Base-by-base conservation (phyloP, 139 green algal species). In the Volvox reticuliferus region DNA sequence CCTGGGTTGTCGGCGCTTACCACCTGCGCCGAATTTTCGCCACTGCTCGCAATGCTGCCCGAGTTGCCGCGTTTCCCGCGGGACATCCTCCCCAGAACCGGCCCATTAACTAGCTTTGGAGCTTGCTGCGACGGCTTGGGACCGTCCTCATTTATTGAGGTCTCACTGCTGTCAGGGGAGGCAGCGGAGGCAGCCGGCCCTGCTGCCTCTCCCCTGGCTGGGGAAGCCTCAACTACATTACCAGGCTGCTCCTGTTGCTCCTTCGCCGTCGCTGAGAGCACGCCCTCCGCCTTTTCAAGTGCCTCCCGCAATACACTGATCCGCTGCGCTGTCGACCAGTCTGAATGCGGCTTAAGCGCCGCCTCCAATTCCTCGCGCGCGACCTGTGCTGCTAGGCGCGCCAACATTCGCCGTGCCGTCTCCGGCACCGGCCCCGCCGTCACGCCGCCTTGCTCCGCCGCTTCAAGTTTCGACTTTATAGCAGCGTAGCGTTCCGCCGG, bases 251-350 rank as follows among this genome's bases (percentile, higher is more conserved):
- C 18, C 30, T 62, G 76, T 35, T 82, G 76, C 76, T 82, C 36
- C 36, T 84, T 84, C 20, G 78, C 78, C 78, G 76, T 30, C n/a
- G 30, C 32, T 26, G 33, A 37, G 35, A 96, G 87, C 28, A 95
- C 89, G 0, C 68, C 86, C 61, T 97, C 94, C 16, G 92, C 91
- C 83, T 94, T 94, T 37, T 95, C 93, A 61, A 97, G 92, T n/a
- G 95, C 94, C 16, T 92, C 89, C 44, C 86, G 76, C 44, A 96
- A 82, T 24, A 69, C 85, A 2, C 71, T 75, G 21, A 95, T 81
- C 14, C 93, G 90, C 68, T 93, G 86, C 1, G 85, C 82, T 1
- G 93, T 83, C 2, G 78, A 79, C 93, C 95, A 80, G 79, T 94
- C 85, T 63, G 81, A 80, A 65, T 94, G 89, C 22, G 90, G 92